These are phyloP conservation scores for Teunomyces lycoperdinae DNA, from an alignment of 805 yeast species.

Conservation along the genomic window DNA sequence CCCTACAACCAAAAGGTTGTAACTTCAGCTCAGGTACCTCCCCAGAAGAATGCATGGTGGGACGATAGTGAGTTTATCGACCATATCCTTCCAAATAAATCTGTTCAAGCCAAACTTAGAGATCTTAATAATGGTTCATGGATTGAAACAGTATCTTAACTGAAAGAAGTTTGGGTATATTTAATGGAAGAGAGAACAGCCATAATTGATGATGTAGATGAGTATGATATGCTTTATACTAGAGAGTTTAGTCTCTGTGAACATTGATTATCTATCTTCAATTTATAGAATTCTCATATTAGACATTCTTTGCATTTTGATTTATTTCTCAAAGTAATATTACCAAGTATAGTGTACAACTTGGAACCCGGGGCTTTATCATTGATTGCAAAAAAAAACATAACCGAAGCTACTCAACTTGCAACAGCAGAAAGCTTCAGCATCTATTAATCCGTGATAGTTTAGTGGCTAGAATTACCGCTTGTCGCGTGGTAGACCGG, in stretches of 20 bases:
- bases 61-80: constrained; percentile 10
- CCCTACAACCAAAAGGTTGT: constrained; percentile 28
- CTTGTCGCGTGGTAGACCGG: constrained; percentile 1
- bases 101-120: constrained; percentile 6
- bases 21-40: constrained; percentile 32
- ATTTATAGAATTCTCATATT: neutral
- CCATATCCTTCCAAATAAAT: neutral
- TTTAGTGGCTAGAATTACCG: neutral
- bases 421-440: too few relatives aligned
- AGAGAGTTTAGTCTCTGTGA: neutral
- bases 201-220: constrained; percentile 12
- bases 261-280: neutral
- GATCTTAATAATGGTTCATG: constrained; percentile 4
- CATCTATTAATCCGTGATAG: neutral
- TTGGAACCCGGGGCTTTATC: too few relatives aligned
- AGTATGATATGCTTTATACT: constrained; percentile 1
- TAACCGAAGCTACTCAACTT: too few relatives aligned
- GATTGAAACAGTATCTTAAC: constrained; percentile 21
- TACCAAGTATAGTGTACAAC: too few relatives aligned
- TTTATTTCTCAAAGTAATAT: too few relatives aligned
- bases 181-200: constrained; percentile 32
- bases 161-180: constrained; percentile 23
- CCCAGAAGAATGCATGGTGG: constrained; percentile 38
- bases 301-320: too few relatives aligned
- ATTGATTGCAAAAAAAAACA: too few relatives aligned